Evolutionary conservation across 2,329 filamentous ascomycete genomes (phyloP), one percentile per base, ranked within the genome.

Genomic region (Pseudogymnoascus sp.): DNA sequence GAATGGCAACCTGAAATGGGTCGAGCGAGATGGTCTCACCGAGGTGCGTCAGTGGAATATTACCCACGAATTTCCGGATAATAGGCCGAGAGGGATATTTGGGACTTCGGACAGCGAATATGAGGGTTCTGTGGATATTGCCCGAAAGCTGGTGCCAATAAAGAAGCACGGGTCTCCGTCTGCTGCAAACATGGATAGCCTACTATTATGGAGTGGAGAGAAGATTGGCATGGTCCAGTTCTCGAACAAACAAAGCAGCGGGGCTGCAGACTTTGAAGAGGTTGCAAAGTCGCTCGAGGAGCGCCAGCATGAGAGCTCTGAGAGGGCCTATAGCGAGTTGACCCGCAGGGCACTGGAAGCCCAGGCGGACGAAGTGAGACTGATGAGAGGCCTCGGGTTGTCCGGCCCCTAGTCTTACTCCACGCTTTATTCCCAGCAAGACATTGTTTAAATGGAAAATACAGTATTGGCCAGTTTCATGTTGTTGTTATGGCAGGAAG

Each of bases 191-290:
- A 72, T 83, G 58, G 85, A 91, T 68, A 87, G 93, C 67, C 74
- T 97, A 10, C 73, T 96, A 3, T 79, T 96, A 54, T 96, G 92
- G 92, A 96, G 92, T 0, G 92, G 91, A 15, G 91, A 96, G 63
- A 86, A 86, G 65, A 76, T 96, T 54, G 92, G 91, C 0, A 78
- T 94, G 62, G 73, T 95, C 17, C 79, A 76, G 61, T 89, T 89
- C 70, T 83, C 84, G 0, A 74, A 77, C 39, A 70, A 74, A 68
- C 73, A 79, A 4, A 76, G 79, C 0, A 83, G 81, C 65, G 73
- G 70, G 6, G 70, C 77, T 0, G 76, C 79, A 6, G 80, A 81
- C 58, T 85, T 85, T 68, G 79, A 81, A 61, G 73, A 77, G 31
- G 67, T 57, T 3, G 47, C 60, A 3, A 68, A 69, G 37, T 71